Evolutionary conservation across 306 rosid genomes (phyloP).

Genomic region (Crataegus laevigata): DNA sequence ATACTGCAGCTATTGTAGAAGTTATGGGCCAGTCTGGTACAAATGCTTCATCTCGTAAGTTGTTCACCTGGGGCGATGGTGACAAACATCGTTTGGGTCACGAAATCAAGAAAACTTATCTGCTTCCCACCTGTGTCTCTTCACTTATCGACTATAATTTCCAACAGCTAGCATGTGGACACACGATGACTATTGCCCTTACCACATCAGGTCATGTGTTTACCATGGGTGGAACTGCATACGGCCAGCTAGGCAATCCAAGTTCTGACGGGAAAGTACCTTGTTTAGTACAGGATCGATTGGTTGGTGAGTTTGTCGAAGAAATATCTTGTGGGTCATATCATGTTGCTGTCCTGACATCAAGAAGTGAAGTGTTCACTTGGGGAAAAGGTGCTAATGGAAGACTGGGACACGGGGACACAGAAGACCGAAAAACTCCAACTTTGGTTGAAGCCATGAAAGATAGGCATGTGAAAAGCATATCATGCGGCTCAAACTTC

Average conservation of each 20-base stretch:
- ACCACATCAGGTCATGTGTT: constrained; percentile 90
- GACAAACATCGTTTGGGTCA: constrained; percentile 87
- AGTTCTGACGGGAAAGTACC: constrained; percentile 70
- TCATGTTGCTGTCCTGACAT: constrained; percentile 80
- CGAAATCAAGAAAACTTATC: constrained; percentile 65
- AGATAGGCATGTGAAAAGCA: constrained; percentile 73
- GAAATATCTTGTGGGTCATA: constrained; percentile 78
- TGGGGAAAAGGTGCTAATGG: constrained; percentile 98
- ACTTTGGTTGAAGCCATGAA: constrained; percentile 77
- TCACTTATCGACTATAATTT: constrained; percentile 76
- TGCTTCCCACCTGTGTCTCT: constrained; percentile 78
- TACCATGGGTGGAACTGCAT: constrained; percentile 63
- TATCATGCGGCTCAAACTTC: constrained; percentile 79
- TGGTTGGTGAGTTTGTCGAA: constrained; percentile 86
- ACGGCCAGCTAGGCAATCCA: constrained; percentile 91
- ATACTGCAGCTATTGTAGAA: constrained; percentile 93
- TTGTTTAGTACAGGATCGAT: constrained; percentile 63
- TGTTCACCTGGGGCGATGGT: constrained; percentile 98
- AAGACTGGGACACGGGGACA: constrained; percentile 88
- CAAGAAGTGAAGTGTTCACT: constrained; percentile 89
- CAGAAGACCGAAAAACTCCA: constrained; percentile 58
- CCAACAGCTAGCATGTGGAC: constrained; percentile 84
- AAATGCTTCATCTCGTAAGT: constrained; percentile 44
- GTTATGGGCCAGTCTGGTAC: constrained; percentile 42
- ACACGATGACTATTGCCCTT: constrained; percentile 75